Percentiles rank a stretch among this genome's conserved stretches.
phyloP scores from a whole-genome alignment of 192 early-diverging fungal species.

The Neocallimastix lanati region DNA sequence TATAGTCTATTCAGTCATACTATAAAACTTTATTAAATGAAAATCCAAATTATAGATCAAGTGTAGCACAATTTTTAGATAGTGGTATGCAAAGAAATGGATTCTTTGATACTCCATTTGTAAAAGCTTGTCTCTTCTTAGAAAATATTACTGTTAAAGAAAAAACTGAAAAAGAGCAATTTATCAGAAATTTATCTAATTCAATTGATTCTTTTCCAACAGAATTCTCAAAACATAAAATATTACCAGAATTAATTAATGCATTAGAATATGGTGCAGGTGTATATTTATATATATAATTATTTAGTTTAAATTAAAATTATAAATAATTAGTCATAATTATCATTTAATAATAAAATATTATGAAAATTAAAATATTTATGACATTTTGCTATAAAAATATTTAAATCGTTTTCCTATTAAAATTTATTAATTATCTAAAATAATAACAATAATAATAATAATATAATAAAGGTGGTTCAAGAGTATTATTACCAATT shows the following conservation, averaged over 20 bases:
- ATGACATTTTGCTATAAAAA: no score
- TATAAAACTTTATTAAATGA: slow-evolving; percentile 42
- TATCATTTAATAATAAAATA: no score
- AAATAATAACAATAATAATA: no score
- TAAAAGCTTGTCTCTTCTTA: slow-evolving; percentile 65
- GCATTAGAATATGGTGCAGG: slow-evolving; percentile 61
- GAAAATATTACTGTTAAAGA: slow-evolving; percentile 87
- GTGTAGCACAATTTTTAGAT: slow-evolving; percentile 51
- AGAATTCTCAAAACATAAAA: slow-evolving; percentile 77
- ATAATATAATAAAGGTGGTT: slow-evolving; percentile 20
- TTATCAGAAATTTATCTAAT: slow-evolving; percentile 57
- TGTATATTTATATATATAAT: no score
- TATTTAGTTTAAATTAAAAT: no score
- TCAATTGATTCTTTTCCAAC: slow-evolving; percentile 57
- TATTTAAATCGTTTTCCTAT: no score
- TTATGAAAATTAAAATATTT: no score
- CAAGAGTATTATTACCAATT: slow-evolving; percentile 56
- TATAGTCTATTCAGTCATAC: background rate
- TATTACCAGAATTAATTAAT: slow-evolving; percentile 77
- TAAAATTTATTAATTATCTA: no score
- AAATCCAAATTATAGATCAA: slow-evolving; percentile 40
- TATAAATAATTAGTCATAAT: no score
- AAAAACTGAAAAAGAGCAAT: slow-evolving; percentile 63
- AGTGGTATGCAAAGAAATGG: slow-evolving; percentile 31
- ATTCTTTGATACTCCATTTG: slow-evolving; percentile 69